These are phyloP conservation scores for Aspergillus pseudoviridinutans DNA, from an alignment of 2,329 filamentous ascomycete species.

Conservation along the genomic window DNA sequence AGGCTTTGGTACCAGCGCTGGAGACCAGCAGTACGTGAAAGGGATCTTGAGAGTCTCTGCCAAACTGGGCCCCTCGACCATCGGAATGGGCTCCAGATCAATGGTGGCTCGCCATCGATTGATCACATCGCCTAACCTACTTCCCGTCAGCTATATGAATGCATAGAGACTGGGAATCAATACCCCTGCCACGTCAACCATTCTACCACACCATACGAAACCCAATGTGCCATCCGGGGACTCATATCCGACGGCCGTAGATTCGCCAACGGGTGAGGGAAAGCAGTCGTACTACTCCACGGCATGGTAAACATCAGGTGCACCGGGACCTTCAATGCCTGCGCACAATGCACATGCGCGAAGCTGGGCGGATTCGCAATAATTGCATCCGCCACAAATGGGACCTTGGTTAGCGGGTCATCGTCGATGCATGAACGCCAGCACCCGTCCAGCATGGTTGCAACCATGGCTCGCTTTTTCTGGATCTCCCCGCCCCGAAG, in stretches of 20 bases:
- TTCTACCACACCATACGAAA: constrained; percentile 48
- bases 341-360: constrained; percentile 51
- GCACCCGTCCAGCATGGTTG: constrained; percentile 37
- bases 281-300: constrained; percentile 43
- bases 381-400: constrained; percentile 53
- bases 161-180: neutral
- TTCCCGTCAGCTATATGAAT: neutral
- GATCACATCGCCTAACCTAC: constrained; percentile 43
- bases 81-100: constrained; percentile 38
- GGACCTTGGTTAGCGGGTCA: constrained; percentile 26
- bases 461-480: constrained; percentile 30
- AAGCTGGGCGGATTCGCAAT: constrained; percentile 54
- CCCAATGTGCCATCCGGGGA: constrained; percentile 37
- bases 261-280: constrained; percentile 51
- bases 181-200: constrained; percentile 50
- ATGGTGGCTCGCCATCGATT: constrained; percentile 42
- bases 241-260: constrained; percentile 35
- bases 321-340: constrained; percentile 48
- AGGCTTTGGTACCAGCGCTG: constrained; percentile 39
- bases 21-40: constrained; percentile 47
- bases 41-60: constrained; percentile 37
- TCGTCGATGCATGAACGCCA: constrained; percentile 39
- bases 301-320: constrained; percentile 55
- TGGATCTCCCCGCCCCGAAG: constrained; percentile 33
- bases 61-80: constrained; percentile 35